These are phyloP conservation scores for Plasmodium fragile DNA, from an alignment of 169 alveolate genomes.

Conservation along the genomic window DNA sequence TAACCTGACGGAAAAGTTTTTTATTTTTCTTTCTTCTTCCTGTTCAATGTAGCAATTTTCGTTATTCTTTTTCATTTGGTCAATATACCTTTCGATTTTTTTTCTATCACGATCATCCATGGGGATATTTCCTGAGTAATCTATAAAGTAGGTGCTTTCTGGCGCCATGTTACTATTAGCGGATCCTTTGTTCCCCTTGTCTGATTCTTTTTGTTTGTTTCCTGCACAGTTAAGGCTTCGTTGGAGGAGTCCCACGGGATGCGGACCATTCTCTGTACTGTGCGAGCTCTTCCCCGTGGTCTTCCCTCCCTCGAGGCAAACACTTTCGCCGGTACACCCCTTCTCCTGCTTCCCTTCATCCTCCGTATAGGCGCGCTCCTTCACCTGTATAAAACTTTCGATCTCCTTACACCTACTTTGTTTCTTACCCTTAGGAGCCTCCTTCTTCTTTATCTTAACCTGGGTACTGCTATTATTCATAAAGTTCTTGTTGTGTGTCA, in stretches of 20 bases:
- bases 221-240: not conserved
- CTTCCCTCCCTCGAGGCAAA: not conserved
- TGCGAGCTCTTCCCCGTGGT: not conserved
- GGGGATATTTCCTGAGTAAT: slow-evolving; percentile 16
- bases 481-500: slow-evolving; percentile 56
- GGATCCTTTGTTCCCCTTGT: not conserved
- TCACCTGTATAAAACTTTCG: slow-evolving; percentile 48
- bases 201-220: not conserved
- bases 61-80: slow-evolving; percentile 28
- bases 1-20: slow-evolving; percentile 41
- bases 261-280: not conserved
- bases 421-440: not conserved
- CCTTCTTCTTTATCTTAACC: not conserved
- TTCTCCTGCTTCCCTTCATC: not conserved
- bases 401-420: slow-evolving; percentile 29
- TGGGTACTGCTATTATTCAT: not conserved
- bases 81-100: slow-evolving; percentile 27
- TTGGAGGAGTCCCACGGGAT: not conserved
- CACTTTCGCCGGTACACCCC: not conserved
- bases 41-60: slow-evolving; percentile 46
- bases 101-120: slow-evolving; percentile 15
- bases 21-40: slow-evolving; percentile 48
- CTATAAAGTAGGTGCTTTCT: slow-evolving; percentile 22
- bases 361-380: slow-evolving; percentile 41
- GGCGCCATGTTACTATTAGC: not conserved